Evolutionary conservation across 129 eudicot species (phyloP), one percentile per base, ranked within the genome.

Genomic region (Ambrosia trifida): DNA sequence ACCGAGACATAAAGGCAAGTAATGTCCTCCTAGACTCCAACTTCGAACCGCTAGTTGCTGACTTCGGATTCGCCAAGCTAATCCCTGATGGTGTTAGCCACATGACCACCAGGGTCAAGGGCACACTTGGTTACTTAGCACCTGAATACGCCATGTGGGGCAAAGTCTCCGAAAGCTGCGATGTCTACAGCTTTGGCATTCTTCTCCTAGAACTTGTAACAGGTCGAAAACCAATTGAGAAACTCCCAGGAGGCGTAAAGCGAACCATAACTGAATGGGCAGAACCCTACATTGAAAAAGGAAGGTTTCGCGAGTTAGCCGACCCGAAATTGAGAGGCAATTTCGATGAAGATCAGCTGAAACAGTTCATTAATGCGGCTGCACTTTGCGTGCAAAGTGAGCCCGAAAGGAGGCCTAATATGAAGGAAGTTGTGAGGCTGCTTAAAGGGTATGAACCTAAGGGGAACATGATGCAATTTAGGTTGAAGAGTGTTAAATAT

Each of bases 111-210:
- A 82, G 91, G 18, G 95, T 90, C 16, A 90, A 90, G 75, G 96
- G 96, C 54, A 90, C 96, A 14, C 75, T 90, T 7, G 95, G 96
- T 1, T 90, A 90, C 84, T 43, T 90, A 17, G 96, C 96, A 3
- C 96, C 91, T 3, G 95, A 90, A 74, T 90, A 90, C 68, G 96
- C 91, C 18, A 90, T 90, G 96, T 83, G 88, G 88, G 96, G 96
- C 4, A 90, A 90, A 40, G 96, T 85, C 18, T 90, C 96, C 0
- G 95, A 90, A 69, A 87, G 91, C 30, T 90, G 96, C 54, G 96
- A 90, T 28, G 95, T 90, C 5, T 90, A 87, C 72, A 90, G 96
- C 40, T 90, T 85, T 40, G 96, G 95, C 5, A 90, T 90, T 60
- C 83, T 90, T 6, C 76, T 90, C 4, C 81, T 90, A 5, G 96